These are phyloP conservation scores for Coelastrella sp. DNA, from an alignment of 139 green algal species.

Conservation along the genomic window DNA sequence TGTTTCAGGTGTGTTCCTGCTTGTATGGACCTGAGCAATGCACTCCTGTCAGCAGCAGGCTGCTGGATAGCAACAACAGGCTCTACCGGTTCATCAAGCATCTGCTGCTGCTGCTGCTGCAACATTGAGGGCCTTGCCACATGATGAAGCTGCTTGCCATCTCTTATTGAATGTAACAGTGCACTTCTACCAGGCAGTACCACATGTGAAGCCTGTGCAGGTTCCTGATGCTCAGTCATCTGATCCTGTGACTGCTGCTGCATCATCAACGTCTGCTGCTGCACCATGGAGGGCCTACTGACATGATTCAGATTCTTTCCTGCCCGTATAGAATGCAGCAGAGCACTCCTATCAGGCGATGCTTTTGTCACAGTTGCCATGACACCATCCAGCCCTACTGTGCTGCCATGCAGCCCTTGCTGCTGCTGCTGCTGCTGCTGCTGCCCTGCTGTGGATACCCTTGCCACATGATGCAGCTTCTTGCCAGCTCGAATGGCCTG, in stretches of 20 bases:
- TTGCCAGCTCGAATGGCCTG: neutral
- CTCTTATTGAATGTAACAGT: neutral
- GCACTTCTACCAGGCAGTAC: neutral
- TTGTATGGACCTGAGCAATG: neutral
- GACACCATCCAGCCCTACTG: neutral
- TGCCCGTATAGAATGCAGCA: neutral
- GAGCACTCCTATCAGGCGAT: neutral
- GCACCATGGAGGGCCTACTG: neutral
- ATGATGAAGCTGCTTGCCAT: neutral
- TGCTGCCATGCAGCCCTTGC: neutral
- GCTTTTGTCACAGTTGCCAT: neutral
- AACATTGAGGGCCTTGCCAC: neutral
- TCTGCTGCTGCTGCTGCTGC: neutral
- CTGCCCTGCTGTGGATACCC: neutral
- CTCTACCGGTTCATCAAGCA: neutral
- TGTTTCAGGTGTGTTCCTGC: neutral
- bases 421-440: constrained; percentile 7
- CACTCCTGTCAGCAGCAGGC: neutral
- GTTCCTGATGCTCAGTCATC: neutral
- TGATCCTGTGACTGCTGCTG: neutral
- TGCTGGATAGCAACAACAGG: neutral
- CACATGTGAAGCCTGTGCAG: neutral
- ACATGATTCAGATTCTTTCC: neutral
- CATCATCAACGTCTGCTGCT: no score
- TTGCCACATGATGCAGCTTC: constrained; percentile 18